Base-by-base conservation (phyloP, 1,284 basidiomycete species). In the Malassezia globosa region DNA sequence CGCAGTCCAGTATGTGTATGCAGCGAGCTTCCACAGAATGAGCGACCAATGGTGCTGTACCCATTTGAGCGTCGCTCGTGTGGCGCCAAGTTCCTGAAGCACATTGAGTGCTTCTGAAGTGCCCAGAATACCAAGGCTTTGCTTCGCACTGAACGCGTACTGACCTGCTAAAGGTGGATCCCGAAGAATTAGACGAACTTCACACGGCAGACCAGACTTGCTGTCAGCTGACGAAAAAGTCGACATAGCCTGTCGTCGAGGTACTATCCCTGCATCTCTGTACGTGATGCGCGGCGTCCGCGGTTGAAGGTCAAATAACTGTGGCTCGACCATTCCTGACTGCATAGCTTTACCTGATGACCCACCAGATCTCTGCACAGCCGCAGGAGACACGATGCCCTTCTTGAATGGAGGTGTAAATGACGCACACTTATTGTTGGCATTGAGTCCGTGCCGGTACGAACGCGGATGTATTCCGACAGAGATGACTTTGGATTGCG, bases 11-110 rank as follows among this genome's bases (percentile, higher is more conserved):
- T 51, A 52, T 23, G 45, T 35, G 11, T 47, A 42, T 8, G 31
- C 50, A 8, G 50, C 50, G 19, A 95, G 73, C 72, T 97, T 97
- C 94, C 94, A 97, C 5, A 97, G 76, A 35, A 97, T 81, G 36
- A 90, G 73, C 4, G 75, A 68, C 85, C 87, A 97, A 61, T 95
- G 89, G 63, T 95, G 94, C 31, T 84, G 78, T 1, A 94, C 82
- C 92, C 92, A 97, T 24, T 76, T 68, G 54, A 80, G 76, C 3
- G 80, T 82, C 2, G 78, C 82, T n/a, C 82, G 75, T 2, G 21
- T 24, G n/a, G 56, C 62, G 16, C 64, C 64, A 7, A 48, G 42
- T 8, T 42, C 26, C 2, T 33, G 43, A 5, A 70, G 45, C 51
- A 48, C 51, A 8, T 51, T 46, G 3, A 61, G 47, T 11, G 60